Base-by-base conservation (phyloP, 2,329 filamentous ascomycete genomes). In the Hansfordia pulvinata region DNA sequence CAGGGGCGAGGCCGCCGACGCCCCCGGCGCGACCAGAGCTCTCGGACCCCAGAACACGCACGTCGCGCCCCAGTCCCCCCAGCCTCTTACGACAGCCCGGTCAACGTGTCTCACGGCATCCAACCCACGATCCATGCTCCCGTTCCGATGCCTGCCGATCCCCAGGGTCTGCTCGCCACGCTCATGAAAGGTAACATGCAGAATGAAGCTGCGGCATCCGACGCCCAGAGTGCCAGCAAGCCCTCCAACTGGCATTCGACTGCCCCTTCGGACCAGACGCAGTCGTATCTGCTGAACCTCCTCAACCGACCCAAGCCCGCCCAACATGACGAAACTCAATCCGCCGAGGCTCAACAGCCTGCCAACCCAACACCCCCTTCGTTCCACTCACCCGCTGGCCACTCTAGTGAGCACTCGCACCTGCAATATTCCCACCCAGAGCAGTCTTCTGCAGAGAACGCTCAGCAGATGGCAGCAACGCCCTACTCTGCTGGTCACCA, bases 271-370 rank as follows among this genome's bases (percentile, higher is more conserved):
- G 64, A 72, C 24, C 77, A 84, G 49, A 82, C 85, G 4, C 81
- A 92, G 51, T 76, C 88, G 36, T 81, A 90, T 45, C 63, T 98
- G 25, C 71, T 96, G 35, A 79, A 83, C 41, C 63, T 96, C 31
- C 67, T 98, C 36, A 90, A 85, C 44, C 76, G 79, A 25, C 75
- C 80, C 27, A 85, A 77, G 54, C 71, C 72, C 9, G 60, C 63
- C 31, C 71, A 76, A 48, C 60, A 56, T 25, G 68, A 74, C 24
- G 54, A 56, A 35, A 43, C 52, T 5, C 40, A 53, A 28, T 27
- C 58, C 33, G 44, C 49, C 27, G 62, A 65, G 34, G 42, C 53
- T 9, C 48, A 56, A 13, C 56, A 59, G 29, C 52, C 57, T 15
- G 45, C 47, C 36, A 58, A 52, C 28, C 46, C 55, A 35, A 64